Evolutionary conservation across 2,329 filamentous ascomycete genomes (phyloP), one percentile per base, ranked within the genome.

Genomic region (Fusarium coicis): DNA sequence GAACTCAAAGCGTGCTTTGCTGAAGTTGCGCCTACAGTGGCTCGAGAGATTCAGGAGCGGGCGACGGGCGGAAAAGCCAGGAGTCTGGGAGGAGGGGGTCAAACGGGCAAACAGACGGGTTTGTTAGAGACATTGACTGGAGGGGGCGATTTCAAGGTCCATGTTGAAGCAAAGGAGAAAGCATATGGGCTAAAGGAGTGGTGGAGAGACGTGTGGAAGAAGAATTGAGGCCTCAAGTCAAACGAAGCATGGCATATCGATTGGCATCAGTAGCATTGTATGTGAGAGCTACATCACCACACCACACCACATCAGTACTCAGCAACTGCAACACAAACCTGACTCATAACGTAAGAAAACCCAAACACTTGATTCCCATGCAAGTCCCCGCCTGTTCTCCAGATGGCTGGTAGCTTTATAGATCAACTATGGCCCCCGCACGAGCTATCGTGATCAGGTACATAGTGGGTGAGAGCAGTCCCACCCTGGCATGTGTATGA

Each of bases 141-240:
- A 5, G 84, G 85, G 53, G 83, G 85, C 19, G 81, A 84, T 52
- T 86, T 86, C 21, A 88, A 87, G 16, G 87, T 87, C 56, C 88
- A 97, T 12, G 89, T 93, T 77, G 95, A 98, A 77, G 93, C 93
- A 66, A 88, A 88, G 68, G 87, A 88, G 63, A 90, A 92, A 60
- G 90, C 93, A 62, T 98, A 98, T 83, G 96, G 96, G 11, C 90
- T 98, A 70, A 93, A 89, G 79, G 91, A 98, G 81, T 93, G 97
- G 83, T 98, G 94, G 95, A 89, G 89, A 76, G 96, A 98, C 82
- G 79, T 97, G 16, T 97, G 84, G 84, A 80, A 79, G 72, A 81
- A 79, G 65, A 61, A 67, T 18, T 71, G 46, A 75, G 36, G 32
- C 15, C 30, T 16, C 11, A 21, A 30, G 26, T n/a, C 32, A 26